phyloP scores from a whole-genome alignment of 140 eudicot species.

The Erigeron philadelphicus region DNA sequence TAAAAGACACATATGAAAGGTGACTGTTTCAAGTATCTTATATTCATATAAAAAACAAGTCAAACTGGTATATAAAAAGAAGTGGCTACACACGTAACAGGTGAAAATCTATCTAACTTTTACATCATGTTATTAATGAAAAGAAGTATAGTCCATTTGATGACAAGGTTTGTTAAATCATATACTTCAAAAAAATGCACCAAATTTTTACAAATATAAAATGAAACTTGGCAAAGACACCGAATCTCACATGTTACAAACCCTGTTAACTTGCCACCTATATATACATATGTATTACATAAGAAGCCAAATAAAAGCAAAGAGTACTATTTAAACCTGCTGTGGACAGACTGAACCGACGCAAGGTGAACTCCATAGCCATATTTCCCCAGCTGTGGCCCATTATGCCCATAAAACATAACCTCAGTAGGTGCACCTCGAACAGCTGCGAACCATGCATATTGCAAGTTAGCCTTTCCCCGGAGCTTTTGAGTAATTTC shows the following conservation, averaged over 20 bases:
- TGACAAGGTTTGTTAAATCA: too few species aligned
- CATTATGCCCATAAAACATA: conserved; percentile 50
- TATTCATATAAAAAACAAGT: neutral
- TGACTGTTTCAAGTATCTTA: neutral
- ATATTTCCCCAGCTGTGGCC: conserved; percentile 37
- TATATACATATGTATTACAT: neutral
- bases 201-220: too few species aligned
- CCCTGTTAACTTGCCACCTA: neutral
- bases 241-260: too few species aligned
- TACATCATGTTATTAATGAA: too few species aligned
- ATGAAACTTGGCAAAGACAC: neutral
- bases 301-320: neutral
- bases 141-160: too few species aligned
- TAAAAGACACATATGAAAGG: neutral
- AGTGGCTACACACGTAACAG: neutral
- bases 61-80: neutral
- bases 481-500: conserved; percentile 70
- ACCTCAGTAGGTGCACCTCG: conserved; percentile 39
- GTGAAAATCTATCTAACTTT: neutral
- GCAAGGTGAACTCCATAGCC: conserved; percentile 73
- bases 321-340: conserved; percentile 34
- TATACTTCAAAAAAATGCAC: too few species aligned
- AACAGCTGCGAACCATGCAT: conserved; percentile 71
- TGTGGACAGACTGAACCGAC: conserved; percentile 47
- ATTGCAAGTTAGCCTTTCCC: conserved; percentile 66